Evolutionary conservation across 257 asterid genomes (phyloP).

Genomic region (Solanum sitiens): DNA sequence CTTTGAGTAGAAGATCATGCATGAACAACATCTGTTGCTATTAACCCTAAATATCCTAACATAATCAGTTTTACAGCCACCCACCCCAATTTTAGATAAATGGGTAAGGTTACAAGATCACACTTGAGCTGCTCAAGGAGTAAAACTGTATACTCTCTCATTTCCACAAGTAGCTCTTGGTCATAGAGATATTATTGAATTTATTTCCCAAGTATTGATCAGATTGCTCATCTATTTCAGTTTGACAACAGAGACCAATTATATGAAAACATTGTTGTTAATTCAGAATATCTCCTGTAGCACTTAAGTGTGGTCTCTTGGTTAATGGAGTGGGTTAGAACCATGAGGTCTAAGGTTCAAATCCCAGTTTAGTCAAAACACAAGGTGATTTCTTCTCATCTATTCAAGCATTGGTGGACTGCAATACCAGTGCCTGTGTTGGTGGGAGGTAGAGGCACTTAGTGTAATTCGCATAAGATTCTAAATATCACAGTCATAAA

Average conservation of each 20-base stretch:
- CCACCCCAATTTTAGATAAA: not conserved
- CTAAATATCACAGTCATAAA: not conserved
- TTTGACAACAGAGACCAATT: not conserved
- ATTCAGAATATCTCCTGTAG: not conserved
- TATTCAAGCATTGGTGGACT: not conserved
- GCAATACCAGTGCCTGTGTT: not conserved
- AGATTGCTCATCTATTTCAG: not conserved
- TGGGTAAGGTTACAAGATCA: not conserved
- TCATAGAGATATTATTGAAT: not conserved
- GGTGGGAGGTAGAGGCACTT: not conserved
- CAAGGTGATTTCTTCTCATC: not conserved
- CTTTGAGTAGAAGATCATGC: not conserved
- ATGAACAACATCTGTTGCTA: not conserved
- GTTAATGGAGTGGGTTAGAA: not conserved
- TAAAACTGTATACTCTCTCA: not conserved
- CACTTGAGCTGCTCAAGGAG: not conserved
- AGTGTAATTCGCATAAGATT: not conserved
- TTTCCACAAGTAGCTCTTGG: not conserved
- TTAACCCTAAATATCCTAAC: not conserved
- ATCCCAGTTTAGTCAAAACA: not conserved
- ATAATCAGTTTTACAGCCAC: not conserved
- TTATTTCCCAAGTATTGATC: not conserved
- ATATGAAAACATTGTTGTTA: not conserved
- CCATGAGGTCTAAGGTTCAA: not conserved
- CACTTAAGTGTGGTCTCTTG: not conserved